Conservation (phyloP, 2,329 filamentous ascomycete genomes). For the Ambrosiella beaveri region DNA sequence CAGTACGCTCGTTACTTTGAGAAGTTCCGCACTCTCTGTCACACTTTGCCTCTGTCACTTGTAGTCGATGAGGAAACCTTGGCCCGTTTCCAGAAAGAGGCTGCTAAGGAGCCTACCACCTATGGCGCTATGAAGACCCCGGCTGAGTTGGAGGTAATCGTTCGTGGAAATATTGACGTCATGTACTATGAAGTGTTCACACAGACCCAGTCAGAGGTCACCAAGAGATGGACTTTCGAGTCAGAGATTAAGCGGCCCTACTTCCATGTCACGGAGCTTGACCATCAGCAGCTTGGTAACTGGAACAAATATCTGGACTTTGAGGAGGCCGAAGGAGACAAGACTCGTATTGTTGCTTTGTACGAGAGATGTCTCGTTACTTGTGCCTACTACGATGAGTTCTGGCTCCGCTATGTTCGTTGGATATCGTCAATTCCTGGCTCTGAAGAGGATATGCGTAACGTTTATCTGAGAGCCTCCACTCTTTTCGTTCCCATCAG, state of each 20-base stretch:
- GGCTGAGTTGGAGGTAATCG: slow-evolving; percentile 64
- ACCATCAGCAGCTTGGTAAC: slow-evolving; percentile 66
- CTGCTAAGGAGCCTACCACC: slow-evolving; percentile 45
- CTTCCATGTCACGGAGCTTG: slow-evolving; percentile 88
- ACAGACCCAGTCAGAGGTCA: slow-evolving; percentile 70
- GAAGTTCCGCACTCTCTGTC: slow-evolving; percentile 62
- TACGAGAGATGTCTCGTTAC: slow-evolving; percentile 91
- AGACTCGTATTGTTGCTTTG: slow-evolving; percentile 56
- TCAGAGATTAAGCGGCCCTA: slow-evolving; percentile 90
- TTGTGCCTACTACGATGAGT: slow-evolving; percentile 89
- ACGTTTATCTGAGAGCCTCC: slow-evolving; percentile 77
- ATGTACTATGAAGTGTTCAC: slow-evolving; percentile 69
- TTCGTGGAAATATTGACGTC: slow-evolving; percentile 63
- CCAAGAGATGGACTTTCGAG: slow-evolving; percentile 87
- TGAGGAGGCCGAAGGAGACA: slow-evolving; percentile 73
- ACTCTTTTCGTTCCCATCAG: slow-evolving; percentile 77
- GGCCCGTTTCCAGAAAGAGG: slow-evolving; percentile 50
- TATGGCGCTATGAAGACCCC: slow-evolving; percentile 44
- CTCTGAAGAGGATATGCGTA: slow-evolving; percentile 79
- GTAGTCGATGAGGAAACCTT: slow-evolving; percentile 53
- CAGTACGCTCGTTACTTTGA: slow-evolving; percentile 93
- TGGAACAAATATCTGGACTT: slow-evolving; percentile 97
- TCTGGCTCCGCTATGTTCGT: slow-evolving; percentile 91
- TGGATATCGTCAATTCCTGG: slow-evolving; percentile 74
- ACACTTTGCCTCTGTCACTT: slow-evolving; percentile 54